These are phyloP conservation scores for Globisporangium echinulatum DNA, from an alignment of 352 stramenopile genomes.

Conservation along the genomic window DNA sequence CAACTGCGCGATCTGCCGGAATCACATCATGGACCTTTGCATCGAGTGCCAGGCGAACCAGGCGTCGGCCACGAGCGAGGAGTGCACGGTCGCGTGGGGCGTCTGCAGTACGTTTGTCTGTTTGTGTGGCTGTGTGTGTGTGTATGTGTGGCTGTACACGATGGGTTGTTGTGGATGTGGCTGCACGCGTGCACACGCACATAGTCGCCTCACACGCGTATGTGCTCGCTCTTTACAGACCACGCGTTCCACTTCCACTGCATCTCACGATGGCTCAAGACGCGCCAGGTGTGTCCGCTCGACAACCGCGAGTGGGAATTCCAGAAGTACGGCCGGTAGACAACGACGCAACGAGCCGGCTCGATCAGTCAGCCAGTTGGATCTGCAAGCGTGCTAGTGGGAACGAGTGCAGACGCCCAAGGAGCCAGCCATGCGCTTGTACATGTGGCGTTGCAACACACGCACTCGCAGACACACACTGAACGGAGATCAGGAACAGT, in stretches of 20 bases:
- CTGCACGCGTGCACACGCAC: too few relatives aligned
- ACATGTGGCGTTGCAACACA: background rate
- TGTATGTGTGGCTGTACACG: constrained; percentile 4
- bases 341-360: background rate
- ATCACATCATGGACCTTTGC: constrained; percentile 99
- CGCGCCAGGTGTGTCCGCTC: constrained; percentile 96
- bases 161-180: background rate
- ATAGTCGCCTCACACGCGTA: constrained; percentile 28
- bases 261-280: constrained; percentile 99
- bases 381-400: background rate
- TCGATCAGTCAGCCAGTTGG: background rate
- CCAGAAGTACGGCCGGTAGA: constrained; percentile 93
- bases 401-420: background rate
- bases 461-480: too few relatives aligned
- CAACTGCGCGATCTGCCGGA: constrained; percentile 98
- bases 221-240: constrained; percentile 86
- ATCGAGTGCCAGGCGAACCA: constrained; percentile 98
- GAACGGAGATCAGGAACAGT: too few relatives aligned
- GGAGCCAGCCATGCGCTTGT: background rate
- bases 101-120: constrained; percentile 73
- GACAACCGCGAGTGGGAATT: constrained; percentile 99
- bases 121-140: constrained; percentile 7
- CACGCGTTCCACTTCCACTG: constrained; percentile 99
- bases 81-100: constrained; percentile 84
- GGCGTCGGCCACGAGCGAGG: constrained; percentile 80